A percentile compares a stretch with the other conserved stretches of the same genome.
Evolutionary conservation across 2,329 filamentous ascomycete species (phyloP).

Genomic region (Exophiala dermatitidis): DNA sequence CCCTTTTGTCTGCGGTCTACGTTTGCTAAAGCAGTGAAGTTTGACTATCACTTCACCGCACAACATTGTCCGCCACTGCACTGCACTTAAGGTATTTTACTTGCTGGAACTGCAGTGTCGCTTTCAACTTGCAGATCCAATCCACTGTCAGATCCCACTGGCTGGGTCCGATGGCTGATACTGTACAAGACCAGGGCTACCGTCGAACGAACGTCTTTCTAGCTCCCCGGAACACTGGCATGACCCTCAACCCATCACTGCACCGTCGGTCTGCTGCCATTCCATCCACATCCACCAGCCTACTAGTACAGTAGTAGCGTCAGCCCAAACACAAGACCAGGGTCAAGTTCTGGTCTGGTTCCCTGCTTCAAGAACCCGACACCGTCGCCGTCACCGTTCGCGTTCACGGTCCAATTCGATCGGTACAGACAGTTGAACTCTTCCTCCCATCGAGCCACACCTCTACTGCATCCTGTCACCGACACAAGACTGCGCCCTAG

Average conservation of each 20-base stretch:
- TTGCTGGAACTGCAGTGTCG: too few relatives aligned
- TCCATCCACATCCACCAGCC: not conserved
- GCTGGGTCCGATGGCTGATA: too few relatives aligned
- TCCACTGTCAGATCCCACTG: too few relatives aligned
- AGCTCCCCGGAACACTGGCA: not conserved
- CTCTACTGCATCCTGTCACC: too few relatives aligned
- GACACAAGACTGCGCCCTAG: not conserved
- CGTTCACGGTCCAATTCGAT: not conserved
- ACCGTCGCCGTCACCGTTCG: not conserved
- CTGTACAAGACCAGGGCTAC: too few relatives aligned
- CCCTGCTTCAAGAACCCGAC: slow-evolving; percentile 6
- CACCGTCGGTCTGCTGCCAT: not conserved
- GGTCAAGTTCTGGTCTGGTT: not conserved
- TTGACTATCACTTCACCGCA: too few relatives aligned
- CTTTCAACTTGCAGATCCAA: too few relatives aligned
- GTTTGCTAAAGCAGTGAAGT: too few relatives aligned
- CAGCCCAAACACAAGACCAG: slow-evolving; percentile 10
- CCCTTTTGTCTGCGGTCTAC: not conserved
- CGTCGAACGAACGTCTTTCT: not conserved
- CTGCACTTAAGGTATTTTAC: too few relatives aligned
- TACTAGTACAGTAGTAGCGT: slow-evolving; percentile 10
- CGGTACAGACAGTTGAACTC: not conserved
- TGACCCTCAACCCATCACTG: not conserved
- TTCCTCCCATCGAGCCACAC: not conserved
- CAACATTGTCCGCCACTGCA: too few relatives aligned